Evolutionary conservation across 1,284 basidiomycete species (phyloP), one percentile per base, ranked within the genome.

Genomic region (Malassezia sp.): DNA sequence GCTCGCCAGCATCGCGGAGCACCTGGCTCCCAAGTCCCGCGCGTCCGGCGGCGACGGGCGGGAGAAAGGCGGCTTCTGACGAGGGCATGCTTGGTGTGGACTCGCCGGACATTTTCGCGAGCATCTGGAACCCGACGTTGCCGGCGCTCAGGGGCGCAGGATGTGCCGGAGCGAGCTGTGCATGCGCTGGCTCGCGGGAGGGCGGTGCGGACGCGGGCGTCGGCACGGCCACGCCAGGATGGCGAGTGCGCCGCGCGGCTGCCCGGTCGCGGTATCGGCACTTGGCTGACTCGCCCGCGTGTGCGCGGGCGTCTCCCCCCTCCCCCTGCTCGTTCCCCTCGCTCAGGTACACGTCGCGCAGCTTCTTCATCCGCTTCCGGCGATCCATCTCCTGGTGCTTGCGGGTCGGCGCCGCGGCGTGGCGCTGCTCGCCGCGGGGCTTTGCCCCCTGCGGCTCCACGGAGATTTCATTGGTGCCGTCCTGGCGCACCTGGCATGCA

Each of bases 261-360:
- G 48, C 48, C 3, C 48, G 48, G 34, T 50, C 48, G 9, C 48
- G 48, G 17, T 50, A 50, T 14, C 22, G n/a, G n/a, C n/a, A n/a
- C n/a, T n/a, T n/a, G n/a, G n/a, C n/a, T n/a, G n/a, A n/a, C n/a
- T n/a, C n/a, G n/a, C n/a, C n/a, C n/a, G n/a, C n/a, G 14, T 14
- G 23, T 4, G 9, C 7, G 6, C 26, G 21, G 7, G 18, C n/a
- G n/a, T n/a, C 22, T 31, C 14, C n/a, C 10, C 14, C n/a, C 7
- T 15, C n/a, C n/a, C 15, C 33, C 20, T 18, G 33, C 23, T 28
- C 18, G 30, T 33, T 21, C 5, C 22, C 4, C 9, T n/a, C 21
- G 6, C 31, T 30, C n/a, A 40, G n/a, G 22, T 39, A 45, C 23
- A 24, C 41, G 14, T 40, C 14, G 21, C 41, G 39, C 9, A 50